A percentile compares a stretch with the other conserved stretches of the same genome.
These are phyloP conservation scores for Ehretia macrophylla DNA, from an alignment of 257 asterid species.

Conservation along the genomic window DNA sequence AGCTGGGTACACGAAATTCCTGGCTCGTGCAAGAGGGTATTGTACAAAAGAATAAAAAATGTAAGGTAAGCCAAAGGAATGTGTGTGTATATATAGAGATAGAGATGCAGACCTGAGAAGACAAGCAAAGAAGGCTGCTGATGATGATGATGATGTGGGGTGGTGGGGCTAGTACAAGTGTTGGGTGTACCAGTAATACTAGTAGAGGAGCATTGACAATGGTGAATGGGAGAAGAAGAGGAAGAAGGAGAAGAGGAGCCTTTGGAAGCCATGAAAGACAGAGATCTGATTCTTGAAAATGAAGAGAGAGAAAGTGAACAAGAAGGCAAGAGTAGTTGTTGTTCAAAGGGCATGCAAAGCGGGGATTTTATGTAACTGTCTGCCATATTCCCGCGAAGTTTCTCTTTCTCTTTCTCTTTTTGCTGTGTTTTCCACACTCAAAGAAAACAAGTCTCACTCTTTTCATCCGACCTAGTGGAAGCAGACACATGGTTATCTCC, in stretches of 20 bases:
- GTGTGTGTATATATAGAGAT: background rate
- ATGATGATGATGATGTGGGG: constrained; percentile 17
- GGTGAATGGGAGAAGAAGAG: constrained; percentile 14
- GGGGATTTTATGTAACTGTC: background rate
- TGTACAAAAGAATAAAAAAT: too few species aligned
- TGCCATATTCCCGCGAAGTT: background rate
- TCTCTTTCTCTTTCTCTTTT: background rate
- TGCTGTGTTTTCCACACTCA: too few species aligned
- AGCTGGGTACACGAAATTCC: too few species aligned
- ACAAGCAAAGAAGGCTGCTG: constrained; percentile 79
- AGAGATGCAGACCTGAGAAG: constrained; percentile 58
- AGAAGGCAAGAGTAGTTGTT: background rate
- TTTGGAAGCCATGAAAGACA: constrained; percentile 35
- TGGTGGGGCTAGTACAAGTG: constrained; percentile 8
- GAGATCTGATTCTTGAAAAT: constrained; percentile 12
- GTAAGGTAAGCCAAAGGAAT: too few species aligned
- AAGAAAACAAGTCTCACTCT: too few species aligned
- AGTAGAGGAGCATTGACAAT: constrained; percentile 22
- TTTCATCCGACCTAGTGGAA: background rate
- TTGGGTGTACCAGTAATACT: constrained; percentile 1
- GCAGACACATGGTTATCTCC: too few species aligned
- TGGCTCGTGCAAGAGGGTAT: too few species aligned
- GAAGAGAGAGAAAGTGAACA: background rate
- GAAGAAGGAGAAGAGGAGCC: constrained; percentile 1
- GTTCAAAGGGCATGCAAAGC: background rate